Evolutionary conservation across 2,329 filamentous ascomycete genomes (phyloP).

Genomic region (Tolypocladium tropicale): DNA sequence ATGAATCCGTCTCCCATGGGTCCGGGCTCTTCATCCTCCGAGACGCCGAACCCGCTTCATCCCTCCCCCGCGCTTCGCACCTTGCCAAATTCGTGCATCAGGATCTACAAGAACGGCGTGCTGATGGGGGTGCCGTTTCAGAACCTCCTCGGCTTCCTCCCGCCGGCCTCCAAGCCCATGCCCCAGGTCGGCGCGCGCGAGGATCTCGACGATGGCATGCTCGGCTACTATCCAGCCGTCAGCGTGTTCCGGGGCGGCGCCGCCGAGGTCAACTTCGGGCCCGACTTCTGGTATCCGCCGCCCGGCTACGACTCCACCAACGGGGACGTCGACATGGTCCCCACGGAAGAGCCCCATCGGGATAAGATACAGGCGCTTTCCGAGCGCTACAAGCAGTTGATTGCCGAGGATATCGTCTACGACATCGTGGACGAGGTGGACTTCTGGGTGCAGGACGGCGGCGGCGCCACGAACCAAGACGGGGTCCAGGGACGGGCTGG

Average conservation of each 20-base stretch:
- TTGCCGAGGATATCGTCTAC: slow-evolving; percentile 86
- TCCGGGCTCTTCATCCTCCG: slow-evolving; percentile 34
- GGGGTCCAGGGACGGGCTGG: slow-evolving; percentile 34
- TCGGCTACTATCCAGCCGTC: slow-evolving; percentile 91
- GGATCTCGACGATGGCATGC: slow-evolving; percentile 85
- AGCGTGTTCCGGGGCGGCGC: slow-evolving; percentile 87
- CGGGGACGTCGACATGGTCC: slow-evolving; percentile 38
- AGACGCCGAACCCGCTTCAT: slow-evolving; percentile 62
- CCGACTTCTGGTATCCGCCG: slow-evolving; percentile 84
- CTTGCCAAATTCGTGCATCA: slow-evolving; percentile 75
- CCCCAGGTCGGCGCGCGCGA: slow-evolving; percentile 67
- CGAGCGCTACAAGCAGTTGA: slow-evolving; percentile 83
- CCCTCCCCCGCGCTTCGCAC: slow-evolving; percentile 67
- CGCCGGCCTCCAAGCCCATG: slow-evolving; percentile 71
- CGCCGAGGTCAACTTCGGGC: slow-evolving; percentile 89
- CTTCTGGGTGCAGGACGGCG: slow-evolving; percentile 67
- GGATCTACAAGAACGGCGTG: slow-evolving; percentile 85
- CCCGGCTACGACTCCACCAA: slow-evolving; percentile 38
- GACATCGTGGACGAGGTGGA: slow-evolving; percentile 93
- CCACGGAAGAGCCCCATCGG: slow-evolving; percentile 9
- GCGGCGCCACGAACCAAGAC: slow-evolving; percentile 35
- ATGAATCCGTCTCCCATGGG: slow-evolving; percentile 56
- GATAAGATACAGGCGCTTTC: slow-evolving; percentile 49
- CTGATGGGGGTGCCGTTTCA: slow-evolving; percentile 81
- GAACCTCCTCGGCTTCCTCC: slow-evolving; percentile 80